Conservation (phyloP, 2,329 filamentous ascomycete genomes). For the Fonsecaea pedrosoi region DNA sequence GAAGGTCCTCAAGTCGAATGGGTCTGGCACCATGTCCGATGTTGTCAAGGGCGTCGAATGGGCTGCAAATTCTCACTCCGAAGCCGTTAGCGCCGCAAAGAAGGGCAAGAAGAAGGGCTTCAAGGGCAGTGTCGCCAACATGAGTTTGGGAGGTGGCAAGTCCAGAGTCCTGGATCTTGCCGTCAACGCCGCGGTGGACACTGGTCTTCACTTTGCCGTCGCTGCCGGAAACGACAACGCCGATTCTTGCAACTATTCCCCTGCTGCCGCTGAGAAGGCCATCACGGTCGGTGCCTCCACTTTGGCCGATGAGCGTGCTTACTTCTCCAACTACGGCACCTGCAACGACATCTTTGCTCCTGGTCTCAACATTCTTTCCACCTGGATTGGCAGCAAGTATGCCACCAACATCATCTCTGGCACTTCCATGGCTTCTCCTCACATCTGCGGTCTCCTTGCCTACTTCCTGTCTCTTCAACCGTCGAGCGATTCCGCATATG, state of each 20-base stretch:
- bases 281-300: constrained; percentile 96
- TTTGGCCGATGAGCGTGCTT: constrained; percentile 91
- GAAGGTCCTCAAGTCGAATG: constrained; percentile 97
- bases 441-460: constrained; percentile 93
- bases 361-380: constrained; percentile 94
- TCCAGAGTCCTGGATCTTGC: constrained; percentile 87
- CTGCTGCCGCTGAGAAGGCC: constrained; percentile 87
- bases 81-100: constrained; percentile 80
- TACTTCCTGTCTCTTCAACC: constrained; percentile 98
- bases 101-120: constrained; percentile 90
- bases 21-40: constrained; percentile 97
- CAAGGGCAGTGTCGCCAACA: constrained; percentile 99
- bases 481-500: constrained; percentile 84
- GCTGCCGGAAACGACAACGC: constrained; percentile 99
- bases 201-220: constrained; percentile 95
- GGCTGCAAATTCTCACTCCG: constrained; percentile 79
- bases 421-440: constrained; percentile 98
- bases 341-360: constrained; percentile 99
- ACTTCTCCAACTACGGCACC: constrained; percentile 98
- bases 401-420: constrained; percentile 99
- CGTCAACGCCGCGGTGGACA: constrained; percentile 90
- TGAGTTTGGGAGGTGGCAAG: constrained; percentile 98
- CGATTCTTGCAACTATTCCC: constrained; percentile 99
- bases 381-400: constrained; percentile 96
- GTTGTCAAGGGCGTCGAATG: constrained; percentile 98